These are phyloP conservation scores for Cymodocea nodosa DNA, from an alignment of 116 monocot species.

Conservation along the genomic window DNA sequence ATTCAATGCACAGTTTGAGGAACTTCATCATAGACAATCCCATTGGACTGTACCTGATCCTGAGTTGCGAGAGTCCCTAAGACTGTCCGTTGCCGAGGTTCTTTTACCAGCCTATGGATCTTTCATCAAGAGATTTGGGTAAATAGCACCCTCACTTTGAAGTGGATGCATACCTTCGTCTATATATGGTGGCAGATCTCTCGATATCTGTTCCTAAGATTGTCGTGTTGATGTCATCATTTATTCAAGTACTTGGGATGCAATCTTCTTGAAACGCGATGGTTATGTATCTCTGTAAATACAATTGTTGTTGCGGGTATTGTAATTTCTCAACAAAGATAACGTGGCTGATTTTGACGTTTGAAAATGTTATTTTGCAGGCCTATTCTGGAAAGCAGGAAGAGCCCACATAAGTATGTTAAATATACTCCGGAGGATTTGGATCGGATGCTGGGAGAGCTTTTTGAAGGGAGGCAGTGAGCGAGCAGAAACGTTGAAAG, in stretches of 20 bases:
- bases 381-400: constrained; percentile 10
- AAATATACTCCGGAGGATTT: constrained; percentile 16
- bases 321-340: no score
- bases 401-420: constrained; percentile 13
- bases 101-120: constrained; percentile 75
- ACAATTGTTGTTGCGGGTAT: no score
- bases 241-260: no score
- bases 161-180: not conserved
- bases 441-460: constrained; percentile 16
- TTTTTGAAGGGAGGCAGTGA: constrained; percentile 13
- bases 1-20: constrained; percentile 82
- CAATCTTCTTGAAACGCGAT: no score
- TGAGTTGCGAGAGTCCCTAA: constrained; percentile 70
- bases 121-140: constrained; percentile 77
- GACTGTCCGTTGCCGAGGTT: constrained; percentile 74
- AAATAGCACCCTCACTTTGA: constrained; percentile 7
- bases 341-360: no score
- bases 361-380: not conserved
- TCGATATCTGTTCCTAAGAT: no score
- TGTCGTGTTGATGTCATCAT: no score
- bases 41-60: constrained; percentile 85
- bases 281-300: no score
- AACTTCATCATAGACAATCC: constrained; percentile 70
- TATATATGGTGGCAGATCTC: no score
- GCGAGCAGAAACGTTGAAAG: constrained; percentile 15